Evolutionary conservation across 2,329 filamentous ascomycete genomes (phyloP), one percentile per base, ranked within the genome.

Genomic region (Aphanoascus verrucosus): DNA sequence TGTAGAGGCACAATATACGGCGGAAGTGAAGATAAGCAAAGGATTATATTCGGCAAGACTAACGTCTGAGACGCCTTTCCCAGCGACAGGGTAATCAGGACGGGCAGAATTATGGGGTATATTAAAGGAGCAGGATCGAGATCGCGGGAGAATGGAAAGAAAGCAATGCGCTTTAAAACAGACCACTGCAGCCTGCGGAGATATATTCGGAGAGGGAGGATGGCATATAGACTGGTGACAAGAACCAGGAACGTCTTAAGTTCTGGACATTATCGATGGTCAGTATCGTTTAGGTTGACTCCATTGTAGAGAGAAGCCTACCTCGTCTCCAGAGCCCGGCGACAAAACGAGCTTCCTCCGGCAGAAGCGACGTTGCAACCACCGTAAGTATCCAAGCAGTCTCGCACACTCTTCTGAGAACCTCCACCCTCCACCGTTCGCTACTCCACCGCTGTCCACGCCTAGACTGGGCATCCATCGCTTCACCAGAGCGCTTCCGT

Each of bases 121-220:
- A 96, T 69, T n/a, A 95, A 76, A 9, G 90, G 88, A 5, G 91
- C 91, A 2, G 89, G 90, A 64, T 97, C 91, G 68, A 96, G 94
- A n/a, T 80, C 77, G 3, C 81, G 72, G 0, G 89, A 88, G 37
- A 95, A 73, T 40, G 77, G 75, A 61, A 83, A 79, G 47, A 74
- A 73, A 58, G 65, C 70, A 48, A 69, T 61, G 49, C 68, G 61
- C 34, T 65, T 66, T 35, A 64, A 58, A 51, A 60, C 60, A 19
- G 60, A 50, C 49, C 62, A 64, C 40, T 62, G 61, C 20, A 61
- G 59, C 15, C 57, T 58, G 31, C 59, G 62, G 19, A 57, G 52
- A 38, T 60, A 62, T n/a, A 84, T 68, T 54, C 82, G 74, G 38
- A 84, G 52, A 1, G 84, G 84, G 60, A 87, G 86, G 40, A 63